Percentiles rank a stretch among this genome's conserved stretches.
phyloP scores from a whole-genome alignment of 2,329 filamentous ascomycete species.

The Botryotinia convoluta region DNA sequence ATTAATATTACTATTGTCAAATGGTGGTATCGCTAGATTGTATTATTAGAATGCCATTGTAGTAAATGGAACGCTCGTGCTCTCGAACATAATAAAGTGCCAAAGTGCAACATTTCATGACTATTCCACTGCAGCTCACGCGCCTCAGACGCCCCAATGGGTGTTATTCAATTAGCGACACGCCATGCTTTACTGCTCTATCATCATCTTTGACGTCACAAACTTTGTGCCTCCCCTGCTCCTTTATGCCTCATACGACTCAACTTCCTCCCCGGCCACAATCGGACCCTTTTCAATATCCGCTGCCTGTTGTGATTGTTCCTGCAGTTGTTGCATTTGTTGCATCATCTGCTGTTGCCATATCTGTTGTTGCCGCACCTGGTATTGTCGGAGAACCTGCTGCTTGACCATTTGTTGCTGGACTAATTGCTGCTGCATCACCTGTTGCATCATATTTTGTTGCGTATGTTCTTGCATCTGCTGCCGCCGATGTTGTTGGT shows the following conservation, averaged over 20 bases:
- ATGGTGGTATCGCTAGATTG: constrained; percentile 26
- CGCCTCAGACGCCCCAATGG: neutral
- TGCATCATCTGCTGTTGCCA: neutral
- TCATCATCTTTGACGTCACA: neutral
- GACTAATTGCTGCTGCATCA: neutral
- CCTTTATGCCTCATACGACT: neutral
- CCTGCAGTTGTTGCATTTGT: neutral
- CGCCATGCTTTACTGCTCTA: neutral
- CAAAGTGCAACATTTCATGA: constrained; percentile 1
- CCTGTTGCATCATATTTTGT: neutral
- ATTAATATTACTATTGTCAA: constrained; percentile 21
- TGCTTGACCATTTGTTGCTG: neutral
- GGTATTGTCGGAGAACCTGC: neutral
- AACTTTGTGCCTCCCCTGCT: neutral
- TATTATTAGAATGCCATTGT: constrained; percentile 32
- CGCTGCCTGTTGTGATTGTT: neutral
- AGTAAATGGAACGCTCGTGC: constrained; percentile 13
- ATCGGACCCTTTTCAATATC: neutral
- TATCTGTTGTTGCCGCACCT: neutral
- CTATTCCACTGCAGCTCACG: neutral
- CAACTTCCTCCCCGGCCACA: neutral
- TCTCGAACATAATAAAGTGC: neutral
- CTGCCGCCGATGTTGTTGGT: neutral
- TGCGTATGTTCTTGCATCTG: neutral
- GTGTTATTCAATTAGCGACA: neutral